phyloP scores from a whole-genome alignment of 164 flowering plant genomes.

The Akebia trifoliata region DNA sequence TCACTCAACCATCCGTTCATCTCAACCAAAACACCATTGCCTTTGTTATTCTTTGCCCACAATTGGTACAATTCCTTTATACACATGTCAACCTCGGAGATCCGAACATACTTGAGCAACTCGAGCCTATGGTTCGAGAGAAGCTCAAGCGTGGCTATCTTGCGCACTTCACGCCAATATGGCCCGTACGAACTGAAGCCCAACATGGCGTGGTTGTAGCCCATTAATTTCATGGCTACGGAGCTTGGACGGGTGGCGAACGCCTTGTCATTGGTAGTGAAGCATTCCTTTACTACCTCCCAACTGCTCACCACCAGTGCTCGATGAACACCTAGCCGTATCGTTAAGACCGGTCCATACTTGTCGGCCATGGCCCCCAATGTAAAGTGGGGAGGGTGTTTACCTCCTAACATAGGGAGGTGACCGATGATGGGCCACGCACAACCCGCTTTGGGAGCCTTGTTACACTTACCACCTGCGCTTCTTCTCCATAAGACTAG shows the following conservation, averaged over 20 bases:
- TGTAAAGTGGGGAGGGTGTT: not conserved
- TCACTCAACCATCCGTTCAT: slow-evolving; percentile 24
- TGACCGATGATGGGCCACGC: slow-evolving; percentile 24
- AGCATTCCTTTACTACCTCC: slow-evolving; percentile 20
- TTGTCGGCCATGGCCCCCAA: slow-evolving; percentile 19
- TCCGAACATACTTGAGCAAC: slow-evolving; percentile 4
- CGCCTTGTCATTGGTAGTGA: slow-evolving; percentile 14
- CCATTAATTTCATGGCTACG: not conserved
- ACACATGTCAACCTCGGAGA: slow-evolving; percentile 9
- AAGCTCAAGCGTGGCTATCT: slow-evolving; percentile 14
- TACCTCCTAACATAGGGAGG: slow-evolving; percentile 8
- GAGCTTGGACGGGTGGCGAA: slow-evolving; percentile 5
- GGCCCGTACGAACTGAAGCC: not conserved
- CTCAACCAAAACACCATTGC: slow-evolving; percentile 15
- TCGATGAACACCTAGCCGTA: slow-evolving; percentile 11
- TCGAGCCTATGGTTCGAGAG: slow-evolving; percentile 15
- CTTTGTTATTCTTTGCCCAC: not conserved
- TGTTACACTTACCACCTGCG: no score
- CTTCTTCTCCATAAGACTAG: no score
- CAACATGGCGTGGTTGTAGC: not conserved
- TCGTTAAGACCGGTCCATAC: slow-evolving; percentile 12
- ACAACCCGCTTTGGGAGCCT: slow-evolving; percentile 17
- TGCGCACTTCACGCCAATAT: slow-evolving; percentile 15
- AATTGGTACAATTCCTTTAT: slow-evolving; percentile 8
- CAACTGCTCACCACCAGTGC: slow-evolving; percentile 14